Evolutionary conservation across 805 yeast species (phyloP).

Genomic region (Ogataea nitratoaversa): DNA sequence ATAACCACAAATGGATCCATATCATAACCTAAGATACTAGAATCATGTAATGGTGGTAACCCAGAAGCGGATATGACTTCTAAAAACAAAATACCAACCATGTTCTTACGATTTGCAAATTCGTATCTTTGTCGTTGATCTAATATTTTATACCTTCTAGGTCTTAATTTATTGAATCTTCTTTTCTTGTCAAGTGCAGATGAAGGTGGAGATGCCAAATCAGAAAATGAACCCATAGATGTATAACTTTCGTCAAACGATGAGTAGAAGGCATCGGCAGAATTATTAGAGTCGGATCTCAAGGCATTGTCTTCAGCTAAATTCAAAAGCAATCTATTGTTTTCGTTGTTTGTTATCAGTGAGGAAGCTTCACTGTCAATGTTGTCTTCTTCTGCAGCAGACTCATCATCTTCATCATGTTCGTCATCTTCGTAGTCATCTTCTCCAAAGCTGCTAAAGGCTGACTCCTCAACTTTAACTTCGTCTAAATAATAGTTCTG

Average conservation of each 20-base stretch:
- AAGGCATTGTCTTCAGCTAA: not conserved
- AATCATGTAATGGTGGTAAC: conserved; percentile 71
- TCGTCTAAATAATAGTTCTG: conserved; percentile 19
- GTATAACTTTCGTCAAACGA: conserved; percentile 18
- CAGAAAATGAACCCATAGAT: conserved; percentile 18
- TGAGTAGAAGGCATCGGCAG: conserved; percentile 9
- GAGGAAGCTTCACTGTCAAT: not conserved
- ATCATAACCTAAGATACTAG: conserved; percentile 76
- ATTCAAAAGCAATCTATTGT: too few relatives aligned
- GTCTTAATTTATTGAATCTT: conserved; percentile 11
- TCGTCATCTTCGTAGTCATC: conserved; percentile 9
- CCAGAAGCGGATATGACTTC: conserved; percentile 72
- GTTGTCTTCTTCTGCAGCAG: not conserved
- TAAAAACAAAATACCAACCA: conserved; percentile 68
- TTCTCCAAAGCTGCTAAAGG: not conserved
- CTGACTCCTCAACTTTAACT: not conserved
- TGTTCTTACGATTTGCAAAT: conserved; percentile 33
- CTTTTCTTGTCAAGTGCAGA: conserved; percentile 8
- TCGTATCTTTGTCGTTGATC: conserved; percentile 27
- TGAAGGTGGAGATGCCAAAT: conserved; percentile 14
- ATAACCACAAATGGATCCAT: conserved; percentile 96
- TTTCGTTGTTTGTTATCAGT: conserved; percentile 3
- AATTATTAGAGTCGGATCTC: conserved; percentile 4
- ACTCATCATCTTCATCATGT: not conserved
- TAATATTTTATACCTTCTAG: conserved; percentile 1